Base-by-base conservation (phyloP, 1,284 basidiomycete species). In the Ustilago xerochloae region DNA sequence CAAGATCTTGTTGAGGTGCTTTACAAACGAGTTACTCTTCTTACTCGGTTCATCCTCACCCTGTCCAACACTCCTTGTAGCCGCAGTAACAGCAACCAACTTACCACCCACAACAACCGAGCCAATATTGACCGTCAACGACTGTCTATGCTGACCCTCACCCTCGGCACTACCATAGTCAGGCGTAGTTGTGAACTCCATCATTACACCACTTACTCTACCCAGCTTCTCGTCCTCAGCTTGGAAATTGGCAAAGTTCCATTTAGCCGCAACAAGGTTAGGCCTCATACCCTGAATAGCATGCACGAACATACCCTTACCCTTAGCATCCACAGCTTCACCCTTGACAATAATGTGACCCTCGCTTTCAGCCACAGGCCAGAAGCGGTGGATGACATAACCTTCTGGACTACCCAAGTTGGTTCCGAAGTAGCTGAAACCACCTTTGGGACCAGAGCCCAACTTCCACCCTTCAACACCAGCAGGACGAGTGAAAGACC, bases 201-300 rank as follows among this genome's bases (percentile, higher is more conserved):
- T 98, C 87, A 93, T 91, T 59, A 97, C 88, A 16, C 93, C 82
- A 18, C 69, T 59, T 10, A 93, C 91, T 9, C 91, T 90, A n/a
- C 90, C 92, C 22, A 86, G 51, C 46, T 77, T 76, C 12, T 73
- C 68, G 18, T 73, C 63, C 6, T 73, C 38, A 29, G 85, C 85
- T 30, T 88, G 87, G 88, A 99, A 99, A 86, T 93, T 89, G 54
- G 88, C 91, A 87, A 99, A 99, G 88, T 98, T 98, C 97, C 97
- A 99, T 22, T 91, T 87, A 16, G 93, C 87, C 4, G 97, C 97
- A 70, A 97, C 90, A 59, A 94, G 89, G 85, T 99, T 94, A 56
- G 95, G 94, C 10, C 94, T 90, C 94, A 99, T 97, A 80, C 95
- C 96, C 85, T 99, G 97, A 84, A 99, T 96, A 28, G 97, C 96